Conservation (phyloP, 2,329 filamentous ascomycete species). For the Calonectria hongkongensis region DNA sequence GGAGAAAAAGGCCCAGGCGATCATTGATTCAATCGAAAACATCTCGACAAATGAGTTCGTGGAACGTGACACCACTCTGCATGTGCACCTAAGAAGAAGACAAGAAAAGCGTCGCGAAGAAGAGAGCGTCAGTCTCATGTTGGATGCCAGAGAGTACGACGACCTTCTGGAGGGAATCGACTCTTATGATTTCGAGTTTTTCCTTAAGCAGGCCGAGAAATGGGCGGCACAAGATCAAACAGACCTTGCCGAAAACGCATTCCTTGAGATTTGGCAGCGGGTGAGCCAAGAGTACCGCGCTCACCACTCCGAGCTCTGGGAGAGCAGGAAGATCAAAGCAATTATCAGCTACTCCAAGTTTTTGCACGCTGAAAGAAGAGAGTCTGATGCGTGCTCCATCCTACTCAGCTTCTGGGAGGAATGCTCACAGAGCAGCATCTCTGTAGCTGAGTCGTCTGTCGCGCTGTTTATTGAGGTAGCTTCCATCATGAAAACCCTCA, state of each 20-base stretch:
- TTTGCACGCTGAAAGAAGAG: not conserved
- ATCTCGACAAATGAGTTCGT: not conserved
- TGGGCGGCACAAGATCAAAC: conserved; percentile 15
- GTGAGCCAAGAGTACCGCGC: conserved; percentile 15
- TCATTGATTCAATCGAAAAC: conserved; percentile 11
- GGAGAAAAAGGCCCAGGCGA: conserved; percentile 1
- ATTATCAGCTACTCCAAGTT: conserved; percentile 18
- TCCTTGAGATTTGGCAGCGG: conserved; percentile 15
- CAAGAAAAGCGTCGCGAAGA: not conserved
- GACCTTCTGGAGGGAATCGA: conserved; percentile 9
- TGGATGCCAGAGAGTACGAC: not conserved
- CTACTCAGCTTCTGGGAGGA: conserved; percentile 10
- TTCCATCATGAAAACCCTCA: not conserved
- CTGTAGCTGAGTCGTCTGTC: not conserved
- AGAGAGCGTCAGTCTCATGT: not conserved
- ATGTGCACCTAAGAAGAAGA: not conserved
- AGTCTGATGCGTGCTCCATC: not conserved
- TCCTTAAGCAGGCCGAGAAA: conserved; percentile 14
- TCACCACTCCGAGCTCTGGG: conserved; percentile 12
- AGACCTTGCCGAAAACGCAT: conserved; percentile 10
- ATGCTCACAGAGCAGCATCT: conserved; percentile 15
- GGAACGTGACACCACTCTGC: not conserved
- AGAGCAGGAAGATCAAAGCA: conserved; percentile 9
- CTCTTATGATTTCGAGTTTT: conserved; percentile 15
- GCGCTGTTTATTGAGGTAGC: conserved; percentile 2